Base-by-base conservation (phyloP, 2,329 filamentous ascomycete species). In the Rutstroemia sp. region DNA sequence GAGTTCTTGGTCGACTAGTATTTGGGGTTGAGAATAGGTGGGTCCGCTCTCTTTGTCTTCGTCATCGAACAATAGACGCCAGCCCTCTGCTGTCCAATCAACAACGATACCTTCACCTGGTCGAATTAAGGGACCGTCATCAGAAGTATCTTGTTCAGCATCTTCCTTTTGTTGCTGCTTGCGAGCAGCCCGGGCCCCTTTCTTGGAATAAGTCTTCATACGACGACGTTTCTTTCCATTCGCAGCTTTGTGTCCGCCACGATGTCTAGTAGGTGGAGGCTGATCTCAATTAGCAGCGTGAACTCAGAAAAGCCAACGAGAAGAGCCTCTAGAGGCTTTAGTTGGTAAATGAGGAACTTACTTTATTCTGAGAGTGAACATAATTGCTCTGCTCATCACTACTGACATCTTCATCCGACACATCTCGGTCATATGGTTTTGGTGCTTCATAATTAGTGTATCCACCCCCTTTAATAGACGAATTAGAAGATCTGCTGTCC, bases 51-150 rank as follows among this genome's bases (percentile, higher is more conserved):
- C 52, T 8, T 51, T 52, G n/a, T 67, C 64, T 37, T 66, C 63
- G 27, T 68, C 72, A 47, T 66, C 68, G 67, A 96, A 97, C 21
- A 96, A 76, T 16, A 76, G 75, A 18, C 92, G 83, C 69, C 82
- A 87, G 5, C 84, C 85, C 7, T 86, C 77, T 7, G 83, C 75
- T 45, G 77, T 81, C 92, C 92, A 99, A 65, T 97, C 92, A 10
- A 96, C 80, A 5, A 97, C 77, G 49, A 99, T 83, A 23, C 83
- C 89, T 71, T 99, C 94, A 51, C 88, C 87, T 25, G 92, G 80
- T 38, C 88, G 83, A 62, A 97, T 80, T 42, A 95, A 74, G 0
- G 87, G 83, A 3, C 81, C 82, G 16, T 80, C 77, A 61, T 78
- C 75, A 25, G 69, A 62, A 37, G 66, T 58, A 47, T 66, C 62